Evolutionary conservation across 495 filamentous ascomycete species (phyloP).

Genomic region (Choiromyces venosus): DNA sequence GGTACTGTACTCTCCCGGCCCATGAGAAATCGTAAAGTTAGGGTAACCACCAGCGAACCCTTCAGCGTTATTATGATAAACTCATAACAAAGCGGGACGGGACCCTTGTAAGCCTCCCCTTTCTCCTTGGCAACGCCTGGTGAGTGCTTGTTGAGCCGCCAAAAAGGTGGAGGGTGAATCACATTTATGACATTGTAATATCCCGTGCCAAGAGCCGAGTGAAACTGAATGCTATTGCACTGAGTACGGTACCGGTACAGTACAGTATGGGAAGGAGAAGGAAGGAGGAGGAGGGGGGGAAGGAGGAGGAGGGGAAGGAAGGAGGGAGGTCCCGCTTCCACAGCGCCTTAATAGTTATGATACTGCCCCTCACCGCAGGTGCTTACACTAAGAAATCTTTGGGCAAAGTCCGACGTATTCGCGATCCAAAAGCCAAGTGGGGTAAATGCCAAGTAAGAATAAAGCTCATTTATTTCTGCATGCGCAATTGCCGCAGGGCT

Average conservation of each 20-base stretch:
- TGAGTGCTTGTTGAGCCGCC: conserved; percentile 1
- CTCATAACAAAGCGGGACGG: not conserved
- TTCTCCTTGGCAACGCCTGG: not conserved
- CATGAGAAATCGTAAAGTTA: not conserved
- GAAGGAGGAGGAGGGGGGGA: not conserved
- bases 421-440: not conserved
- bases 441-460: not conserved
- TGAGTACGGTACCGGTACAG: not conserved
- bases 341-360: not conserved
- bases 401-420: not conserved
- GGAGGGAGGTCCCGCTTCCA: not conserved
- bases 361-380: not conserved
- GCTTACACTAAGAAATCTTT: not conserved
- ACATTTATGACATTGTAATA: not conserved
- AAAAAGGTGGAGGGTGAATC: not conserved
- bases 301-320: not conserved
- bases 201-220: not conserved
- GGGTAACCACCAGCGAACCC: not conserved
- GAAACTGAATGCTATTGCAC: not conserved
- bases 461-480: not conserved
- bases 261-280: not conserved
- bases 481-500: not conserved
- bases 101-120: not conserved
- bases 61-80: not conserved
- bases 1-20: not conserved